Base-by-base conservation (phyloP, 768 basidiomycete genomes). In the Serendipita sp. region DNA sequence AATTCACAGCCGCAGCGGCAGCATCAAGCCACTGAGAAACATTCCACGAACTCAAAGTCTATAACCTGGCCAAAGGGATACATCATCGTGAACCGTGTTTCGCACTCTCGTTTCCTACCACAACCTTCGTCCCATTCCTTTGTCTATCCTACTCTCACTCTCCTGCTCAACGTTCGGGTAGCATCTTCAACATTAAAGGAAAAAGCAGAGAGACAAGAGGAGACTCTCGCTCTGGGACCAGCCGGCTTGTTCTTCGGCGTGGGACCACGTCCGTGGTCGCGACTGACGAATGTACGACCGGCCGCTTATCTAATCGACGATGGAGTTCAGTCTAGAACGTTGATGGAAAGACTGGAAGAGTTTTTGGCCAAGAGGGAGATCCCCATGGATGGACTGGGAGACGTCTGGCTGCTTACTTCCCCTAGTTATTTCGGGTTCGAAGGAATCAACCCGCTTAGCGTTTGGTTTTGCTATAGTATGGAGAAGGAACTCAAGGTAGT, bases 331-430 rank as follows among this genome's bases (percentile, higher is more conserved):
- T n/a, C 23, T 29, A 60, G 5, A 68, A 66, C 0, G 8, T 23
- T n/a, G 60, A 65, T 29, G 64, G 64, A 1, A 18, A 29, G 52
- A 44, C 43, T 31, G 18, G 29, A 46, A 45, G 62, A 8, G 63
- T 66, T 62, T 68, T 23, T 23, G 69, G 62, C 62, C 29, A 18
- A 31, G n/a, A 37, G 23, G 68, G 31, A 64, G 66, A 27, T 15
- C 5, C 16, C 44, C 64, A 0, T 55, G 2, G 48, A 5, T 5
- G 55, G 31, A 2, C 40, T 85, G 3, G 73, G 76, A 3, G 82
- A 81, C 65, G 78, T 80, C 0, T 90, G 85, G 84, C 79, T 88
- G 76, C 74, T 88, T 73, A 85, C 86, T 2, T 86, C 87, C 83
- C 86, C 86, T 2, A 81, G 79, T 62, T 80, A 82, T 62, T 65